Base-by-base conservation (phyloP, 169 alveolate species). In the Cryptosporidium sp. region DNA sequence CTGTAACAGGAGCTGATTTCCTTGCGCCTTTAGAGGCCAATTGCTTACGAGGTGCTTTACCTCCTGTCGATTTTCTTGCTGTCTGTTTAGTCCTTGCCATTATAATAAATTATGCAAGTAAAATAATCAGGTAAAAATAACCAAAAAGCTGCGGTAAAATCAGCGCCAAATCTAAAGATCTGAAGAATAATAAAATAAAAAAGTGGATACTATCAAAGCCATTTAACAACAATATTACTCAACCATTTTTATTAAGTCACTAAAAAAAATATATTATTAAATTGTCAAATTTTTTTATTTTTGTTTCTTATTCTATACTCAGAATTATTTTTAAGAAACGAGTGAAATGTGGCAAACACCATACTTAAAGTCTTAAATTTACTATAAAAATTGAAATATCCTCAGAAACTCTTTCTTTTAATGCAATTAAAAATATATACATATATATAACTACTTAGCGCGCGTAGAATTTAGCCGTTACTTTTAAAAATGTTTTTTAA, bases 31-130 rank as follows among this genome's bases (percentile, higher is more conserved):
- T 98, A 69, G 98, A 94, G 41, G 99, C 99, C 70, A 98, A 93
- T 92, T 97, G 99, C 89, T 98, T 98, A 73, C 99, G 93, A 58
- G 99, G 99, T 45, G 99, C 99, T 92, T 98, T 97, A 52, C 99
- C 98, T 69, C 99, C 99, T 45, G 99, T 96, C 80, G 99, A 97
- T 92, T 98, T 98, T 80, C 99, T 94, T 55, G 99, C 99, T 29
- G 99, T 98, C 93, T 97, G 99, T 93, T 98, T 98, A 5, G 99
- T 98, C 87, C 99, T 95, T 71, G 99, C 99, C 99, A 98, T 97
- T 87, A 70, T 73, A n/a, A 50, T 39, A 43, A 43, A 26, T 26
- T 67, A 67, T 26, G 73, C 51, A 67, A 67, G 73, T 67, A 67
- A 67, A n/a, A 29, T 2, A 31, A 2, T 67, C 51, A 31, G 73